These are phyloP conservation scores for Phytophthora pinifolia DNA, from an alignment of 352 stramenopile species.

Conservation along the genomic window DNA sequence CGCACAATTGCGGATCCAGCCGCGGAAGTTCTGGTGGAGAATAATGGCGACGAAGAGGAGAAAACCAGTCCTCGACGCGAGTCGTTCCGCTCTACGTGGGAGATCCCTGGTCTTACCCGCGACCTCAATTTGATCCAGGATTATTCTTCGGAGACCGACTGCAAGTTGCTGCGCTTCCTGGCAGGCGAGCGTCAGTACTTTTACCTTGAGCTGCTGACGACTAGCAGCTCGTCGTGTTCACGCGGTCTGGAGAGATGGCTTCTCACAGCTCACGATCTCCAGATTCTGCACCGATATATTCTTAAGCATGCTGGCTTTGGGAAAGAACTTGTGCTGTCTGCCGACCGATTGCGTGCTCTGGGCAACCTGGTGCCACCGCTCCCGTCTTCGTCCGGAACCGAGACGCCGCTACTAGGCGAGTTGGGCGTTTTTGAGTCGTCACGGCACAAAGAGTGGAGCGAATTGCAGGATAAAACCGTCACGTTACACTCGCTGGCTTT, in stretches of 20 bases:
- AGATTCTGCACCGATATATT: constrained; percentile 39
- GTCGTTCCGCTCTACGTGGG: constrained; percentile 61
- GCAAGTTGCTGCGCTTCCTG: constrained; percentile 56
- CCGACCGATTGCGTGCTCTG: constrained; percentile 32
- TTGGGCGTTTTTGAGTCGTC: constrained; percentile 45
- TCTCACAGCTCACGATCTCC: constrained; percentile 40
- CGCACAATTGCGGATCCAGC: constrained; percentile 4
- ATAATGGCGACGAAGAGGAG: constrained; percentile 12
- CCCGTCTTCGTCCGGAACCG: constrained; percentile 6
- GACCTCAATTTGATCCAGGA: constrained; percentile 83
- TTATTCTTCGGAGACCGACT: constrained; percentile 68
- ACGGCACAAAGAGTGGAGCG: constrained; percentile 50
- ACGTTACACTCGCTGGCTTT: constrained; percentile 60
- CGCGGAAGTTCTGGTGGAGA: constrained; percentile 3
- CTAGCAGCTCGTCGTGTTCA: constrained; percentile 9
- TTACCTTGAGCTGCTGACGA: constrained; percentile 57
- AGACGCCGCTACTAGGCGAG: constrained; percentile 8
- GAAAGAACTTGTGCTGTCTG: constrained; percentile 32
- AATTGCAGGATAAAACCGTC: constrained; percentile 50
- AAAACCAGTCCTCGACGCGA: constrained; percentile 25
- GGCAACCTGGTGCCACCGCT: constrained; percentile 26
- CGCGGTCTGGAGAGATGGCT: constrained; percentile 35
- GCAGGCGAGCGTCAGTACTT: constrained; percentile 78
- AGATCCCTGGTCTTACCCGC: constrained; percentile 52
- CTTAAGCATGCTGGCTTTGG: constrained; percentile 27